These are phyloP conservation scores for Auricularia heimuer DNA, from an alignment of 768 basidiomycete species.

Conservation along the genomic window DNA sequence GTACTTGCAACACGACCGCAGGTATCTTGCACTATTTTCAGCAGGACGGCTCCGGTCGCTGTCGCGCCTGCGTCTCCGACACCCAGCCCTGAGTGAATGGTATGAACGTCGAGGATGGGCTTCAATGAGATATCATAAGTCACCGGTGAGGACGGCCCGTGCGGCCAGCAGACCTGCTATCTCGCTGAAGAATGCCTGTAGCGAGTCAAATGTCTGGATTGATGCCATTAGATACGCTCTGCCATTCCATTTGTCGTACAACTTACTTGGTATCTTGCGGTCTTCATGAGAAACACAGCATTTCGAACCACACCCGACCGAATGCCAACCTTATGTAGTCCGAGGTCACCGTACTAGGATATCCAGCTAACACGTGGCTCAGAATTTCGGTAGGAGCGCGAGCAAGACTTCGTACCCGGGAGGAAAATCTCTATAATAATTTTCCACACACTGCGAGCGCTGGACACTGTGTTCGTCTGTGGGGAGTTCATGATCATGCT, in stretches of 20 bases:
- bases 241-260: not conserved
- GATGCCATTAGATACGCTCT: constrained; percentile 20
- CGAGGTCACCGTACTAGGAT: constrained; percentile 50
- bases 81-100: constrained; percentile 43
- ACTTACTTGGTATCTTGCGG: constrained; percentile 7
- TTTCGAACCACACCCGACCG: constrained; percentile 1
- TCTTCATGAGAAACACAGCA: not conserved
- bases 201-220: constrained; percentile 55
- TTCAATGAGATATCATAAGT: not conserved
- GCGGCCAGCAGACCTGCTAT: constrained; percentile 54
- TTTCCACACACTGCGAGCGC: not conserved
- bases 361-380: constrained; percentile 42
- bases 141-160: constrained; percentile 59
- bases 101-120: not conserved
- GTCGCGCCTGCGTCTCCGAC: constrained; percentile 61
- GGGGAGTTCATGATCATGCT: no score
- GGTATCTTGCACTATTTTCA: constrained; percentile 57
- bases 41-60: constrained; percentile 52
- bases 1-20: constrained; percentile 55
- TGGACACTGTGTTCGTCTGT: no score
- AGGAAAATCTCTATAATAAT: not conserved
- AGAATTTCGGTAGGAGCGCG: not conserved
- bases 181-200: constrained; percentile 65
- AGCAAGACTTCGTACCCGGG: not conserved
- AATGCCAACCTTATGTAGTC: constrained; percentile 45